Percentiles rank a stretch among this genome's conserved stretches.
phyloP scores from a whole-genome alignment of 2,329 filamentous ascomycete species.

The Curvularia spicifera region DNA sequence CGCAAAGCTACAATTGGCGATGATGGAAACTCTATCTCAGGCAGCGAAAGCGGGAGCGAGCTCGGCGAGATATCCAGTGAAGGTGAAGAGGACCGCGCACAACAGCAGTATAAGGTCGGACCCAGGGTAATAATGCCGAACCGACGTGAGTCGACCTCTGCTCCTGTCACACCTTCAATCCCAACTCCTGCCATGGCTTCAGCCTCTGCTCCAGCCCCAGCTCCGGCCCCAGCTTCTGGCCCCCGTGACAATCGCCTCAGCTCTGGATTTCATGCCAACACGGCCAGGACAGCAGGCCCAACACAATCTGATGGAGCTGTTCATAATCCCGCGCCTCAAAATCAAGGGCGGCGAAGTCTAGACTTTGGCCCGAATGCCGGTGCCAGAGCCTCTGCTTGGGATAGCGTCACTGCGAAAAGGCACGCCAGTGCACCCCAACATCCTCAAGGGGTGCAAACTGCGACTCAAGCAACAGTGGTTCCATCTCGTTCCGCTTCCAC shows the following conservation, averaged over 20 bases:
- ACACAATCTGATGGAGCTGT: conserved; percentile 17
- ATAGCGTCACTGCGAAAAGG: conserved; percentile 29
- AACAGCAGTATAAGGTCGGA: conserved; percentile 45
- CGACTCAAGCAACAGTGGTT: conserved; percentile 24
- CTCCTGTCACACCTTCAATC: conserved; percentile 11
- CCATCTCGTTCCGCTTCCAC: conserved; percentile 33
- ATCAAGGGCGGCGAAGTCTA: conserved; percentile 24
- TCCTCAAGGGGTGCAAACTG: conserved; percentile 22
- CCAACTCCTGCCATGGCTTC: not conserved
- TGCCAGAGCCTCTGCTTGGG: conserved; percentile 30
- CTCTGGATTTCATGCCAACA: conserved; percentile 38
- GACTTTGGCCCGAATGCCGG: conserved; percentile 25
- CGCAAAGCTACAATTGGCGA: conserved; percentile 40
- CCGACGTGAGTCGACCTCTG: conserved; percentile 30
- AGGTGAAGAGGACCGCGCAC: conserved; percentile 40
- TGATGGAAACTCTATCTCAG: conserved; percentile 40
- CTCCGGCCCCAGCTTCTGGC: conserved; percentile 4
- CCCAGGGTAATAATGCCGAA: conserved; percentile 43
- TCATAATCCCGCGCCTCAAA: conserved; percentile 17
- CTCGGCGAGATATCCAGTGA: conserved; percentile 34
- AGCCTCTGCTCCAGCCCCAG: not conserved
- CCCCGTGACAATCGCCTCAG: conserved; percentile 26
- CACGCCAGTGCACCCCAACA: conserved; percentile 40
- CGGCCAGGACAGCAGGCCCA: conserved; percentile 19
- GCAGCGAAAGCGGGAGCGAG: conserved; percentile 38